Evolutionary conservation across 1,284 basidiomycete species (phyloP).

Genomic region (Ganoderma lingzhi): DNA sequence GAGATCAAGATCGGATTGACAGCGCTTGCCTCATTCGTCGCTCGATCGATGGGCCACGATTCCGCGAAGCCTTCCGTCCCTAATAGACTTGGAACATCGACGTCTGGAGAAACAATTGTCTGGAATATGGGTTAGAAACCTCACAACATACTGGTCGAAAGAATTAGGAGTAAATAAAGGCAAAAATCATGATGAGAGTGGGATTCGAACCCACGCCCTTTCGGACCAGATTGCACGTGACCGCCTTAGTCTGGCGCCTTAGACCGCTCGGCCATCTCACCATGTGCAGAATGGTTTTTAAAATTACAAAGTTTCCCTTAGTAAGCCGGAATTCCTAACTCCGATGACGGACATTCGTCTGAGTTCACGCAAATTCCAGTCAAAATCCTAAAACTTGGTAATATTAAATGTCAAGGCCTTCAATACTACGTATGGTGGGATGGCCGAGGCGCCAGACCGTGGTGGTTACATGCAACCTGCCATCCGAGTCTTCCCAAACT

Average conservation of each 20-base stretch:
- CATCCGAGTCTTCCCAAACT: too few relatives aligned
- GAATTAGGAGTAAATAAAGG: background rate
- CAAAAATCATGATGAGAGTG: conserved; percentile 41
- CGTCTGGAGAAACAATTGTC: background rate
- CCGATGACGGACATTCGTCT: too few relatives aligned
- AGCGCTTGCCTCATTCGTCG: conserved; percentile 5
- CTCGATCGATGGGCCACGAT: background rate
- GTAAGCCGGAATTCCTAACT: too few relatives aligned
- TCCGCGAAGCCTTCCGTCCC: background rate
- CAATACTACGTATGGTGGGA: background rate
- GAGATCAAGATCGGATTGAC: background rate
- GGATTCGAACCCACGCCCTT: conserved; percentile 53
- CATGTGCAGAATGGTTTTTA: conserved; percentile 11
- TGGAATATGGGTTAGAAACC: background rate
- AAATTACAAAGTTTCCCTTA: too few relatives aligned
- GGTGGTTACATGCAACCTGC: background rate
- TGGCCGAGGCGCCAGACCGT: background rate
- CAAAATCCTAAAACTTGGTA: too few relatives aligned
- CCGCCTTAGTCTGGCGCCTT: conserved; percentile 75
- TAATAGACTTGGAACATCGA: background rate
- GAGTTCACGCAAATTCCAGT: too few relatives aligned
- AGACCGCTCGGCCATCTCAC: conserved; percentile 85
- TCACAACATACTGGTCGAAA: background rate
- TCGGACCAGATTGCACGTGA: too few relatives aligned
- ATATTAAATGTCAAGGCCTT: background rate